Percentiles rank a stretch among this genome's conserved stretches.
Conservation (phyloP, 2,329 filamentous ascomycete genomes). For the Ascochyta rabiei region DNA sequence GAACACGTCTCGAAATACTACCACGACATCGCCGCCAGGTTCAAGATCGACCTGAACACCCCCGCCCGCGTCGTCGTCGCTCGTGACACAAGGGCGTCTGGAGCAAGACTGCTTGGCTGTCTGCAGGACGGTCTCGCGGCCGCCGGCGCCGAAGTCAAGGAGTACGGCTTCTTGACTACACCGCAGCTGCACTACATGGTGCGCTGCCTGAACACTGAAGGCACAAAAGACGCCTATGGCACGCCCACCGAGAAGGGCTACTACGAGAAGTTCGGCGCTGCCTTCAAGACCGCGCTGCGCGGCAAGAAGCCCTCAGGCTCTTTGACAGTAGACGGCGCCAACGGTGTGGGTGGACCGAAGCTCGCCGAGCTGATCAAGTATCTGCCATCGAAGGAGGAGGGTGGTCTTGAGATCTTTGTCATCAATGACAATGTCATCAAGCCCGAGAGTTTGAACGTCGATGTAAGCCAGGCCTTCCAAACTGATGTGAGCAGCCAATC, state of each 20-base stretch:
- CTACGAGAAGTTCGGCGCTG: conserved; percentile 86
- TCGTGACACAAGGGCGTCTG: conserved; percentile 91
- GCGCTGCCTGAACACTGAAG: conserved; percentile 90
- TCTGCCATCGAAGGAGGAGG: conserved; percentile 69
- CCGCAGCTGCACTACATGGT: conserved; percentile 98
- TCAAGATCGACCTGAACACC: conserved; percentile 68
- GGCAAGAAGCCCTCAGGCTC: conserved; percentile 71
- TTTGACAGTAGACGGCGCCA: conserved; percentile 91
- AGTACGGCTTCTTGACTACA: conserved; percentile 91
- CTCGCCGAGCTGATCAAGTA: conserved; percentile 84
- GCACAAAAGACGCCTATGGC: conserved; percentile 85
- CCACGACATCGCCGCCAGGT: conserved; percentile 65
- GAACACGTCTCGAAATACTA: conserved; percentile 78
- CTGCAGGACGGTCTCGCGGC: conserved; percentile 81
- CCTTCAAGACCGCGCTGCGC: conserved; percentile 83
- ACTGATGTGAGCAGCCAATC: not conserved
- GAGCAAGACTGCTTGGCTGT: conserved; percentile 79
- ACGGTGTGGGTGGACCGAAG: conserved; percentile 94
- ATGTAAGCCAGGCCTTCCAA: conserved; percentile 61
- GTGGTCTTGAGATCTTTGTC: conserved; percentile 78
- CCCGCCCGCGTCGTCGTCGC: conserved; percentile 86
- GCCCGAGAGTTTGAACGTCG: conserved; percentile 85
- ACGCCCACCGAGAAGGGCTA: conserved; percentile 89
- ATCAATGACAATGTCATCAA: conserved; percentile 93
- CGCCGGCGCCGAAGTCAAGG: conserved; percentile 73